Evolutionary conservation across 2,329 filamentous ascomycete species (phyloP), one percentile per base, ranked within the genome.

Genomic region (Orbilia quercus): DNA sequence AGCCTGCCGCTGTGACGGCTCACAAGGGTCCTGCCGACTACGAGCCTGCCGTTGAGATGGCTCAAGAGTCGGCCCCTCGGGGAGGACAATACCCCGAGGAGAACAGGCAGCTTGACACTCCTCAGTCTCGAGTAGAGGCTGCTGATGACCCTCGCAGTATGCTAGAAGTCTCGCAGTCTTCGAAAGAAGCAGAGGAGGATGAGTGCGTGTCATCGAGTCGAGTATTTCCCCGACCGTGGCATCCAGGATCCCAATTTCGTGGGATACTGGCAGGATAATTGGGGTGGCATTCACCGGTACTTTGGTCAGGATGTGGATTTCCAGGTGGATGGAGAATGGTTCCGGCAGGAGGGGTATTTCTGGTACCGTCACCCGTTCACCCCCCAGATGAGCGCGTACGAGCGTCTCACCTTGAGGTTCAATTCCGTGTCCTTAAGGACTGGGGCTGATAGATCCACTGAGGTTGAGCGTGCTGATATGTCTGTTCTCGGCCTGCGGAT

Each of bases 291-390:
- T 12, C 50, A 47, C 5, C 31, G 20, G 16, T 65, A 55, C 38
- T 14, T 65, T 36, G 60, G 59, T 18, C 12, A 44, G 7, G 22
- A 23, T n/a, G 18, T 7, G 1, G 18, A 20, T 7, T 18, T 23
- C 2, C 34, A 23, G 18, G 25, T 36, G 38, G 16, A 59, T 23
- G 36, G 25, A 3, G 23, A 48, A 36, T 47, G 42, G 55, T 25
- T 20, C 11, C 11, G 2, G 2, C 16, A 36, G 18, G 36, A 57
- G 22, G 53, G 38, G 7, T 59, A 63, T 36, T 72, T 38, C 59
- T 72, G 59, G 58, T 58, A 57, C 66, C 66, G 66, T 7, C 66
- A 72, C 31, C 66, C 66, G 3, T 40, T 72, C 36, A 72, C 66
- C 11, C 34, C 44, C 2, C 58, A 25, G 11, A 53, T 72, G 51